Base-by-base conservation (phyloP, 495 filamentous ascomycete genomes). In the Neurospora tetraspora region DNA sequence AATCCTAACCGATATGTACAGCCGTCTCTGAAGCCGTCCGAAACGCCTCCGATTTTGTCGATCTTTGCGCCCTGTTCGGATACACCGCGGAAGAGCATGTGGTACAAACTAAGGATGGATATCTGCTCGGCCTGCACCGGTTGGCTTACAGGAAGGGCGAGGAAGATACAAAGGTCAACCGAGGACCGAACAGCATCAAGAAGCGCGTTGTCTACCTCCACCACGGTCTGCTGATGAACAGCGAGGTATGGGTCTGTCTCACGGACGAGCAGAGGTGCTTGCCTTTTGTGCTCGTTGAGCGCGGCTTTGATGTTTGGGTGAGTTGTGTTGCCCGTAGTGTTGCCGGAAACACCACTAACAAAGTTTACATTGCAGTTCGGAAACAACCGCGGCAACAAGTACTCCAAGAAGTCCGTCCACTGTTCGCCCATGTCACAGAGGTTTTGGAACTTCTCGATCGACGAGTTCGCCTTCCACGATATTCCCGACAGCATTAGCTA, bases 361-460 rank as follows among this genome's bases (percentile, higher is more conserved):
- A 61, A 40, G 39, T 47, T 18, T 18, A 27, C 43, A 5, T 31
- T 53, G 4, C 71, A 93, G 91, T 84, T 98, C 71, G 96, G 96
- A 20, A 99, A 99, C 76, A 99, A 99, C 77, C 89, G 96, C 8
- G 96, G 96, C 31, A 99, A 99, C 85, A 99, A 99, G 77, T 99
- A 99, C 80, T 96, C 93, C 38, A 99, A 98, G 80, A 99, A 98
- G 80, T 95, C 89, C 0, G 86, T 92, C 42, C 84, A 88, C 45
- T 86, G 83, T 70, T 89, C 94, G 7, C 94, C 96, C 0, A 88
- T 88, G 9, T 90, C 91, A 1, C 87, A 86, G 39, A 85, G 89
- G 38, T 99, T 99, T 77, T 99, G 96, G 96, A 89, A 98, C 82
- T 99, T 98, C 74, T 96, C 92, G 11, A 97, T 99, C 77, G 96